phyloP scores from a whole-genome alignment of 2,329 filamentous ascomycete species.

The Escovopsis weberi region DNA sequence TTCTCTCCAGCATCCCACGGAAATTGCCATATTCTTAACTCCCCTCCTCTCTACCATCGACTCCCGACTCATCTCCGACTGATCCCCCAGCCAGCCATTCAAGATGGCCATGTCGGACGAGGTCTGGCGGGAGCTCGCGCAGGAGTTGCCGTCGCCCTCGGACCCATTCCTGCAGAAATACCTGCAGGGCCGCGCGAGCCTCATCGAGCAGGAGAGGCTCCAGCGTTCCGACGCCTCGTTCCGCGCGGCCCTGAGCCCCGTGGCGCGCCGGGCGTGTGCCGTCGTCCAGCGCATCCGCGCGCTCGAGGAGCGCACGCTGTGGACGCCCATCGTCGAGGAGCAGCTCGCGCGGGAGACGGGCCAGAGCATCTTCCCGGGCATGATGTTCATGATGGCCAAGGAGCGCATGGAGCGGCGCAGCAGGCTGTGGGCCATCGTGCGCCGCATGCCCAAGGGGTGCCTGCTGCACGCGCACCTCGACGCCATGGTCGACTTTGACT shows the following conservation, averaged over 20 bases:
- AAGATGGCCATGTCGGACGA: slow-evolving; percentile 33
- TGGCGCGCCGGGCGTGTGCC: slow-evolving; percentile 60
- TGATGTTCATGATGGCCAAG: slow-evolving; percentile 86
- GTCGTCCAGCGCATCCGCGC: slow-evolving; percentile 70
- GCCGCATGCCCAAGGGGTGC: slow-evolving; percentile 76
- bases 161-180: slow-evolving; percentile 79
- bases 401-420: slow-evolving; percentile 66
- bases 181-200: slow-evolving; percentile 54
- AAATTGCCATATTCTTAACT: no score
- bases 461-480: slow-evolving; percentile 80
- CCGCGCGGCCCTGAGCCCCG: slow-evolving; percentile 59
- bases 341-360: slow-evolving; percentile 46
- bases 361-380: slow-evolving; percentile 64
- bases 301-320: slow-evolving; percentile 61
- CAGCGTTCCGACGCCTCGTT: slow-evolving; percentile 63
- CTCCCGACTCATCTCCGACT: no score
- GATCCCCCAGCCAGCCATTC: neutral
- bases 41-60: no score
- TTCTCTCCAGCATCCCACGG: no score
- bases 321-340: slow-evolving; percentile 62
- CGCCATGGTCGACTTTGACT: slow-evolving; percentile 81
- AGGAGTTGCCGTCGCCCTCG: slow-evolving; percentile 39
- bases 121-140: slow-evolving; percentile 43
- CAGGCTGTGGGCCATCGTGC: slow-evolving; percentile 71
- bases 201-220: slow-evolving; percentile 70